Evolutionary conservation across 192 early-diverging fungal genomes (phyloP).

Genomic region (Rhizophagus sp.): DNA sequence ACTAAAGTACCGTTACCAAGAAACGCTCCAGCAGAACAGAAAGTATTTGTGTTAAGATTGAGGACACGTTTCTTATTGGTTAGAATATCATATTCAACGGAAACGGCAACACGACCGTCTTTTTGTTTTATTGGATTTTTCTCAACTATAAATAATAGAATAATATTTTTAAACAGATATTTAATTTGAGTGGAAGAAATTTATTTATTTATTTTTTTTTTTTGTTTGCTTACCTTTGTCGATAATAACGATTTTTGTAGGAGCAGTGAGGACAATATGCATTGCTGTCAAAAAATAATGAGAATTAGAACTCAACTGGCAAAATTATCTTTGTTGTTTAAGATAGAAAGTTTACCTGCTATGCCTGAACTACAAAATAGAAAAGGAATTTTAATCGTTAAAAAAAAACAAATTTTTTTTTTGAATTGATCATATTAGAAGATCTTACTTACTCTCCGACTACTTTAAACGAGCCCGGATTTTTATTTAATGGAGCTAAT

Average conservation of each 20-base stretch:
- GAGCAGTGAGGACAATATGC: slow-evolving; percentile 43
- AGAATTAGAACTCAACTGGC: too few relatives aligned
- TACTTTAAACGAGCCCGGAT: background rate
- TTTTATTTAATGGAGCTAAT: background rate
- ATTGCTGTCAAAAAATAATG: slow-evolving; percentile 38
- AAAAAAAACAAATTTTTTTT: too few relatives aligned
- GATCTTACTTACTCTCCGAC: background rate
- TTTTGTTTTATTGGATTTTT: slow-evolving; percentile 47
- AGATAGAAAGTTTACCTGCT: too few relatives aligned
- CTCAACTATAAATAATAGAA: slow-evolving; percentile 31
- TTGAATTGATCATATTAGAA: background rate
- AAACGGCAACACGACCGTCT: slow-evolving; percentile 41
- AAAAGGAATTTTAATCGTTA: background rate
- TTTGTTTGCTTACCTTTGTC: slow-evolving; percentile 55
- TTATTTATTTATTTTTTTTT: background rate
- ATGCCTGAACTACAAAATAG: background rate
- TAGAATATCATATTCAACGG: slow-evolving; percentile 50
- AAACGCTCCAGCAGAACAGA: slow-evolving; percentile 56
- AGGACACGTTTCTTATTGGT: slow-evolving; percentile 44
- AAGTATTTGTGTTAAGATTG: slow-evolving; percentile 52
- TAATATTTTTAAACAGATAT: background rate
- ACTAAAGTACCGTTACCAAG: slow-evolving; percentile 54
- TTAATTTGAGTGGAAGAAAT: background rate
- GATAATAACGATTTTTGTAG: slow-evolving; percentile 55
- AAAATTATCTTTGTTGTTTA: too few relatives aligned